Evolutionary conservation across 352 stramenopile species (phyloP).

Genomic region (Phytophthora ramorum): DNA sequence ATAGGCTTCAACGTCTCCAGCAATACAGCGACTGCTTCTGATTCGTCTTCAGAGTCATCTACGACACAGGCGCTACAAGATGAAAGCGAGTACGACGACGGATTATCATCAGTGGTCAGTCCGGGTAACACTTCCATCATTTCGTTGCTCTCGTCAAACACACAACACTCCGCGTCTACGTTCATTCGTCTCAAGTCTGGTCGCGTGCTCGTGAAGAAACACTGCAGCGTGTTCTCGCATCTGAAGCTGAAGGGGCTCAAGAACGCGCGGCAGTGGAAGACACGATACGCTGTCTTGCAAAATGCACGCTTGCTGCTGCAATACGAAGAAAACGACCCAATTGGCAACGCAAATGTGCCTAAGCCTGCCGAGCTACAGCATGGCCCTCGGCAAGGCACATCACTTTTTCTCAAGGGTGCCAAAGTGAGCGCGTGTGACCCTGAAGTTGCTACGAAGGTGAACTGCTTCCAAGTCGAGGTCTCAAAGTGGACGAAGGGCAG

Average conservation of each 20-base stretch:
- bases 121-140: slow-evolving; percentile 2
- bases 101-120: slow-evolving; percentile 5
- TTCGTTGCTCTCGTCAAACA: slow-evolving; percentile 15
- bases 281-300: slow-evolving; percentile 81
- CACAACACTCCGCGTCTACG: slow-evolving; percentile 23
- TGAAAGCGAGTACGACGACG: slow-evolving; percentile 35
- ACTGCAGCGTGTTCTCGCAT: slow-evolving; percentile 78
- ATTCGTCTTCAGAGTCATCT: slow-evolving; percentile 40
- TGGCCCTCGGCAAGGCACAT: slow-evolving; percentile 49
- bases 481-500: slow-evolving; percentile 84
- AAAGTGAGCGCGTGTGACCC: slow-evolving; percentile 79
- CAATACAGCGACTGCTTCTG: slow-evolving; percentile 15
- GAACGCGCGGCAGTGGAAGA: slow-evolving; percentile 80
- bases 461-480: slow-evolving; percentile 89
- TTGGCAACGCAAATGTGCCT: slow-evolving; percentile 4
- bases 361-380: slow-evolving; percentile 25
- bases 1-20: slow-evolving; percentile 1
- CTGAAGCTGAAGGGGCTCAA: slow-evolving; percentile 71
- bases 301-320: slow-evolving; percentile 72
- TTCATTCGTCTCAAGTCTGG: slow-evolving; percentile 73
- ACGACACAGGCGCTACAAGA: slow-evolving; percentile 31
- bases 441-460: slow-evolving; percentile 74
- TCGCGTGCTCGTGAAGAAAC: slow-evolving; percentile 82
- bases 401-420: slow-evolving; percentile 74
- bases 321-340: slow-evolving; percentile 61